Conservation (phyloP, 192 early-diverging fungal species). For the Entophlyctis luteolus region DNA sequence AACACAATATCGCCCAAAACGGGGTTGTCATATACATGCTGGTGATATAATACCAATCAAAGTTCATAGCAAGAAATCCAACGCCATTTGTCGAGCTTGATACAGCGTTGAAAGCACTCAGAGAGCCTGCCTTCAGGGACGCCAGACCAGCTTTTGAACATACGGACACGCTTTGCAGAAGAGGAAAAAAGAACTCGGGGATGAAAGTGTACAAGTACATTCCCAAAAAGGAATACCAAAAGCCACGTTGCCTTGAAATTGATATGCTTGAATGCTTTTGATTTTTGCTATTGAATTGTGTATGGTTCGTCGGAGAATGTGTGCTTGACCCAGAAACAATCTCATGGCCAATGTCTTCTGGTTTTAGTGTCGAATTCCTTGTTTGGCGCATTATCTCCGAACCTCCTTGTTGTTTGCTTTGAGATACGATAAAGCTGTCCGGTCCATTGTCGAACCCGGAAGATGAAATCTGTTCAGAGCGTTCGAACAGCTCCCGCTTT, state of each 20-base stretch:
- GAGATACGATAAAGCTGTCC: no score
- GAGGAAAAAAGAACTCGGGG: slow-evolving; percentile 9
- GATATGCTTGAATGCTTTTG: no score
- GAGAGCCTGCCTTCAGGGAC: not conserved
- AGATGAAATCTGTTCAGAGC: no score
- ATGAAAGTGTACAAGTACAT: slow-evolving; percentile 17
- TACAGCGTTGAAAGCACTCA: not conserved
- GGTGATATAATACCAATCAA: slow-evolving; percentile 24
- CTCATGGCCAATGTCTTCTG: no score
- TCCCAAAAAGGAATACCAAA: slow-evolving; percentile 6
- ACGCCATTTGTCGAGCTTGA: slow-evolving; percentile 8
- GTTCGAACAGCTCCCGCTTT: not conserved
- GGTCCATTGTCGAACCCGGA: no score
- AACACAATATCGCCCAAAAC: slow-evolving; percentile 1
- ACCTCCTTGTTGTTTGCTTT: no score
- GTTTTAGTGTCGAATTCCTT: no score
- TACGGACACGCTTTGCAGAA: not conserved
- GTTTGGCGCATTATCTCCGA: no score
- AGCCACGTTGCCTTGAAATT: not conserved
- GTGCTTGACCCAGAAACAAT: no score
- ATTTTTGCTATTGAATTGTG: no score
- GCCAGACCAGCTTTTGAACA: not conserved
- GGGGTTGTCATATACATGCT: slow-evolving; percentile 13
- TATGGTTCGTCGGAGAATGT: no score
- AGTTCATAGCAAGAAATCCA: slow-evolving; percentile 17